Evolutionary conservation across 805 yeast genomes (phyloP).

Genomic region (Kurtzmaniella cleridarum): DNA sequence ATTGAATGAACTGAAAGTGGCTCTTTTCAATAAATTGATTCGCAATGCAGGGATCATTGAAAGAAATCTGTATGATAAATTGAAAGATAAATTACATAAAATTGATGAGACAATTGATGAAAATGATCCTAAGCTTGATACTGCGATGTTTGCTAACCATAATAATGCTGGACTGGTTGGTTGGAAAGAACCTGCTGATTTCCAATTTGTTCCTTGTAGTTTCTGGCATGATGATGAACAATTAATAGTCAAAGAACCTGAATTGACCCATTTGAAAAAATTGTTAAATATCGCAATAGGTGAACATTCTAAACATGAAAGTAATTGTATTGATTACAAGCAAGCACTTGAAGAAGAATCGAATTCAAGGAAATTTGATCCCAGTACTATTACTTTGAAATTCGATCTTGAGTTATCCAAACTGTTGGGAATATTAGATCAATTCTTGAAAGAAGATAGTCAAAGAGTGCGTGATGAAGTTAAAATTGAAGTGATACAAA

Average conservation of each 20-base stretch:
- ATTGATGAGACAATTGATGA: conserved; percentile 56
- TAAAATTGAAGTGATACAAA: conserved; percentile 83
- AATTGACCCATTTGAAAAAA: conserved; percentile 51
- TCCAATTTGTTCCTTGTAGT: conserved; percentile 78
- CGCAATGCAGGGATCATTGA: conserved; percentile 59
- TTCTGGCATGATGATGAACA: conserved; percentile 97
- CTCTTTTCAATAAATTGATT: conserved; percentile 64
- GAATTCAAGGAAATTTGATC: conserved; percentile 26
- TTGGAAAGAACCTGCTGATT: conserved; percentile 88
- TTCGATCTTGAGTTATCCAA: conserved; percentile 50
- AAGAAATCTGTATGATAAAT: conserved; percentile 37
- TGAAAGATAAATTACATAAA: conserved; percentile 45
- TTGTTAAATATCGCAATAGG: conserved; percentile 38
- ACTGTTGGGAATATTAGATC: conserved; percentile 49
- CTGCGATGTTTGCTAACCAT: conserved; percentile 90
- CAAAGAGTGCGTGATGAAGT: conserved; percentile 73
- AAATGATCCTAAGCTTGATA: conserved; percentile 70
- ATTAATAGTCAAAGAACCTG: conserved; percentile 52
- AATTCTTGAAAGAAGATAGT: conserved; percentile 70
- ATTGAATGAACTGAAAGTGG: conserved; percentile 72
- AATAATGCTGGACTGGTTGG: conserved; percentile 38
- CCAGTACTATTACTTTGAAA: conserved; percentile 37
- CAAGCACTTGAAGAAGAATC: conserved; percentile 44
- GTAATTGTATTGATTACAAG: conserved; percentile 42
- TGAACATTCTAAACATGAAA: conserved; percentile 36